Evolutionary conservation across 1,284 basidiomycete species (phyloP).

Genomic region (Anthracocystis walkeri): DNA sequence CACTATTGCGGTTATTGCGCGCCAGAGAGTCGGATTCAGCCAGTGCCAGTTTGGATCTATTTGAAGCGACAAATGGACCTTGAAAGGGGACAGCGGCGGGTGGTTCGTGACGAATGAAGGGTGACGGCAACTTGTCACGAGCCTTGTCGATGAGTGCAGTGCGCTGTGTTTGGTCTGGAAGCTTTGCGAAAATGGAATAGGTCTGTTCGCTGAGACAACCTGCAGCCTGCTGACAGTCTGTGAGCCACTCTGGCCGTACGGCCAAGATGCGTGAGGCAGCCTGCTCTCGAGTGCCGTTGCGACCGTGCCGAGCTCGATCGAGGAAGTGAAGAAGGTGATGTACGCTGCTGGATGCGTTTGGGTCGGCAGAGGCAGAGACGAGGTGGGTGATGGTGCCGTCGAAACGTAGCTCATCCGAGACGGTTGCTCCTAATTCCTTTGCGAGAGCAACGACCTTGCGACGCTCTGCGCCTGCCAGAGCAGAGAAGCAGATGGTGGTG

Average conservation of each 20-base stretch:
- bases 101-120: constrained; percentile 27
- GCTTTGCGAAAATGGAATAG: constrained; percentile 52
- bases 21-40: constrained; percentile 3
- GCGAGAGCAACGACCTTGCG: constrained; percentile 33
- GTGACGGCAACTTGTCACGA: constrained; percentile 35
- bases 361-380: constrained; percentile 72
- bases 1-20: neutral
- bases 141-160: constrained; percentile 29
- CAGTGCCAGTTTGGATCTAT: constrained; percentile 17
- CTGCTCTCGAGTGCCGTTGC: constrained; percentile 76
- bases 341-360: constrained; percentile 73
- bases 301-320: constrained; percentile 72
- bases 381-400: constrained; percentile 71
- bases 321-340: constrained; percentile 47
- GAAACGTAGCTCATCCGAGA: constrained; percentile 60
- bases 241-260: constrained; percentile 88
- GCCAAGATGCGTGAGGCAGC: constrained; percentile 77
- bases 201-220: constrained; percentile 70
- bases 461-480: constrained; percentile 31
- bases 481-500: constrained; percentile 76
- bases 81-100: constrained; percentile 22
- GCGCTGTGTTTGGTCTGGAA: constrained; percentile 24
- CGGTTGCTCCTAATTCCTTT: constrained; percentile 27
- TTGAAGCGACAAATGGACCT: constrained; percentile 32
- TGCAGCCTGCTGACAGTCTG: constrained; percentile 79